A percentile compares a stretch with the other conserved stretches of the same genome.
Conservation (phyloP, 306 rosid species). For the Sechiopsis laciniata region DNA sequence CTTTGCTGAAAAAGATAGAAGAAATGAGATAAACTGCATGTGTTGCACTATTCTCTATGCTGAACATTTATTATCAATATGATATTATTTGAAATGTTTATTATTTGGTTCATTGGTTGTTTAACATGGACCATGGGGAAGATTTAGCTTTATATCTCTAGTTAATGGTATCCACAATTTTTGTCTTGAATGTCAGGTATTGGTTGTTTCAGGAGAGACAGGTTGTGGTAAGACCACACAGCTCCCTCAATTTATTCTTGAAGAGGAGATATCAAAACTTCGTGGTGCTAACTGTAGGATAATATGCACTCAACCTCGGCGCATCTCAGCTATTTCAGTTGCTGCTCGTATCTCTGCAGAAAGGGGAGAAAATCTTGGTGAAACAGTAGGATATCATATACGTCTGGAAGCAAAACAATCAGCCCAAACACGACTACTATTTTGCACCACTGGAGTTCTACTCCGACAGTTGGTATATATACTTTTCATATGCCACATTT, state of each 20-base stretch:
- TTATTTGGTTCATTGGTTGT: not conserved
- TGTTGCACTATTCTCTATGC: not conserved
- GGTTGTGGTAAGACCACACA: constrained; percentile 98
- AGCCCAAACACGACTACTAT: constrained; percentile 66
- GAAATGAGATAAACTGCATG: not conserved
- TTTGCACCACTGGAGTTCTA: constrained; percentile 95
- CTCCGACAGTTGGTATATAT: constrained; percentile 76
- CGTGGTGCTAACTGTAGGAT: constrained; percentile 80
- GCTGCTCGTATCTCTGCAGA: constrained; percentile 86
- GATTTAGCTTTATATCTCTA: constrained; percentile 10
- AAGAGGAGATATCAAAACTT: constrained; percentile 59
- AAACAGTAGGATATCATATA: constrained; percentile 89
- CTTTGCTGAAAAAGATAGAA: not conserved
- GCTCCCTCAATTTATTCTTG: constrained; percentile 84
- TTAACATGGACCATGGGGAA: not conserved
- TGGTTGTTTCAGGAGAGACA: constrained; percentile 98
- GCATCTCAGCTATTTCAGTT: constrained; percentile 95
- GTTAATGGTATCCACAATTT: constrained; percentile 21
- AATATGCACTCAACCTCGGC: constrained; percentile 96
- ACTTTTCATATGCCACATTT: constrained; percentile 15
- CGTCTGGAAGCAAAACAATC: constrained; percentile 86
- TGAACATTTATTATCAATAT: not conserved
- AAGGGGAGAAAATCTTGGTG: constrained; percentile 87
- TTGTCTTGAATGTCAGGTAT: constrained; percentile 49
- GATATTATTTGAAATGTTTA: not conserved